Base-by-base conservation (phyloP, 2,329 filamentous ascomycete genomes). In the Hansfordia pulvinata region DNA sequence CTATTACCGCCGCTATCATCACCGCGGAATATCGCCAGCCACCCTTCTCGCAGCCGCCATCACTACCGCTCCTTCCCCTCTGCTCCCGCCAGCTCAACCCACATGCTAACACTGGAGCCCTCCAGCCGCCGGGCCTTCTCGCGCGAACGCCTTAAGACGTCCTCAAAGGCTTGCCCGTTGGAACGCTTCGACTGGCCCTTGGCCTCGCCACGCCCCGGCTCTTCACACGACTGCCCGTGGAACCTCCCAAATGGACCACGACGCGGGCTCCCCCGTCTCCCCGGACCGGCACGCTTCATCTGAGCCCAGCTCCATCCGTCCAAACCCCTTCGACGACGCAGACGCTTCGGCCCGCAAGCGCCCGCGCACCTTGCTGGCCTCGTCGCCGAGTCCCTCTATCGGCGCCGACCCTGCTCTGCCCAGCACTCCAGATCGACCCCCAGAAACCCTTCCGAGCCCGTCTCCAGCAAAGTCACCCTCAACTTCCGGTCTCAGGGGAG, bases 251-350 rank as follows among this genome's bases (percentile, higher is more conserved):
- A 69, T 69, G 64, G 64, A 67, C 58, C 58, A 53, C 49, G 52
- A 56, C 47, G 55, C 58, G 44, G 55, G 43, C 43, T 53, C 57
- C 37, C 51, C 54, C 44, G 62, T 68, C 52, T 54, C 56, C 49
- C 60, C 54, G 60, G 64, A 69, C 55, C 64, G 66, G 52, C 63
- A 65, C 44, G 58, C 60, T 52, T 75, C 69, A 42, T 65, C 66
- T 51, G 72, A 77, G 56, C 64, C 68, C 48, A 62, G 62, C 49
- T 67, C 69, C 42, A 70, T 64, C 39, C 64, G 72, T 35, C 68
- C 67, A 27, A 75, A 76, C 37, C 72, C 72, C 20, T 76, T 76
- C 46, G 62, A 73, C 52, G 69, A 74, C 50, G 56, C 51, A 44
- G 64, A 69, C 37, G 43, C 52, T 24, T 57, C 62, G 21, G 60